A percentile compares a stretch with the other conserved stretches of the same genome.
These are phyloP conservation scores for Pleurotus sapidus DNA, from an alignment of 768 basidiomycete genomes.

Conservation along the genomic window DNA sequence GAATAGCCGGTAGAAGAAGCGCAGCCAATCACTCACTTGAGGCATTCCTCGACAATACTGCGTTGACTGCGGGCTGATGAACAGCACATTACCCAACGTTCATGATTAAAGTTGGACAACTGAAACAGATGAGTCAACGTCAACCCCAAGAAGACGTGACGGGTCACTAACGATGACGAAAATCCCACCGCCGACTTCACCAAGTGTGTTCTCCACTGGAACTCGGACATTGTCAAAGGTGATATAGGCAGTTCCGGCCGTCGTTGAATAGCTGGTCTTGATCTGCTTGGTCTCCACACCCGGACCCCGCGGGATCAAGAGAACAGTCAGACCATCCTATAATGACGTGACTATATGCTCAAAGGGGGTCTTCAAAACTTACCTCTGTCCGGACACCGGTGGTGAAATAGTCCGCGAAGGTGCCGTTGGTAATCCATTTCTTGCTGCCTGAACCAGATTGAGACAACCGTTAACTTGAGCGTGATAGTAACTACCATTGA, in stretches of 20 bases:
- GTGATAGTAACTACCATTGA: conserved; percentile 64
- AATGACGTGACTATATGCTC: conserved; percentile 43
- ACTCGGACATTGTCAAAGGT: conserved; percentile 85
- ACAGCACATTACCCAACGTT: conserved; percentile 77
- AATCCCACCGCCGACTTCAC: conserved; percentile 44
- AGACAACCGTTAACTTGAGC: not conserved
- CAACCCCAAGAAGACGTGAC: conserved; percentile 22
- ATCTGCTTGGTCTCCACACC: conserved; percentile 76
- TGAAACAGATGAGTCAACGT: conserved; percentile 63
- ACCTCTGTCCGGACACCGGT: conserved; percentile 32
- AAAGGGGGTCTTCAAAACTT: conserved; percentile 18
- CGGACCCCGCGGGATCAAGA: conserved; percentile 28
- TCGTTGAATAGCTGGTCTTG: conserved; percentile 68
- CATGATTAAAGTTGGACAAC: conserved; percentile 89
- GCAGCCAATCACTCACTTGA: conserved; percentile 52
- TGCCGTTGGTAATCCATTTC: conserved; percentile 53
- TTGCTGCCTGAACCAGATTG: conserved; percentile 1
- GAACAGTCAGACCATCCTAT: conserved; percentile 44
- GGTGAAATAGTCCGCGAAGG: conserved; percentile 36
- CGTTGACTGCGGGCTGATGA: conserved; percentile 55
- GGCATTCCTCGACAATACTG: conserved; percentile 71
- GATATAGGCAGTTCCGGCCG: conserved; percentile 85
- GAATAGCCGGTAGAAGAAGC: not conserved
- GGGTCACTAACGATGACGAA: conserved; percentile 31
- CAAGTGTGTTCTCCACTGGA: conserved; percentile 82